Evolutionary conservation across 495 filamentous ascomycete species (phyloP).

Genomic region (Neurospora tetraspora): DNA sequence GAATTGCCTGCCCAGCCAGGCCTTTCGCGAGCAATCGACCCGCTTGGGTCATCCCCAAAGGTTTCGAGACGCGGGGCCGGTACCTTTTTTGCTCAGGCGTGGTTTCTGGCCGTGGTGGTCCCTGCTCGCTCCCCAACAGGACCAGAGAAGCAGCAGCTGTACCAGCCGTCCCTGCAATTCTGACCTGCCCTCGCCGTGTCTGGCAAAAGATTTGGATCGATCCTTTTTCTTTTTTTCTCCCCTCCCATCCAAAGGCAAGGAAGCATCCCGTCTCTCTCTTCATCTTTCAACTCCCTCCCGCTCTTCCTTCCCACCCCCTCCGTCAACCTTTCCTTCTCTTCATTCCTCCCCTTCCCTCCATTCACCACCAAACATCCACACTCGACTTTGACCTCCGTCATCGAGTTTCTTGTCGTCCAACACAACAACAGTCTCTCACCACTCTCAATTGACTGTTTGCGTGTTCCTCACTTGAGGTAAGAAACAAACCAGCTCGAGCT

Average conservation of each 20-base stretch:
- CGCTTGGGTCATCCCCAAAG: slow-evolving; percentile 23
- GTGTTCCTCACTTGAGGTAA: slow-evolving; percentile 15
- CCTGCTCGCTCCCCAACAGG: slow-evolving; percentile 6
- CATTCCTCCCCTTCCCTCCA: neutral
- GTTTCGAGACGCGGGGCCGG: slow-evolving; percentile 18
- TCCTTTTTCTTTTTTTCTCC: slow-evolving; percentile 2
- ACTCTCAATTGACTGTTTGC: slow-evolving; percentile 4
- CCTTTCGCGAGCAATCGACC: slow-evolving; percentile 9
- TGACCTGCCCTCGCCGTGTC: neutral
- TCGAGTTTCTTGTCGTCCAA: neutral
- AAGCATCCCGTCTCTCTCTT: slow-evolving; percentile 5
- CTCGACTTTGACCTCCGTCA: neutral
- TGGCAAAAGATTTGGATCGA: neutral
- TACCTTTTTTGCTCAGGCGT: slow-evolving; percentile 17
- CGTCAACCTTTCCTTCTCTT: neutral
- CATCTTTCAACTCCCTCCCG: neutral
- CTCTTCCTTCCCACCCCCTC: slow-evolving; percentile 3
- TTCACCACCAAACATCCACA: neutral
- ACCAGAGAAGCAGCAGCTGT: slow-evolving; percentile 2
- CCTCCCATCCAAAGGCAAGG: slow-evolving; percentile 7
- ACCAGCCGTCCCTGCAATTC: neutral
- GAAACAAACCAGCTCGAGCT: neutral
- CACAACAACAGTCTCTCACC: neutral
- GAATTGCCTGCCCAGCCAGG: neutral
- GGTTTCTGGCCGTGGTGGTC: neutral